A percentile compares a stretch with the other conserved stretches of the same genome.
These are phyloP conservation scores for Tilletia walkeri DNA, from an alignment of 1,284 basidiomycete genomes.

Conservation along the genomic window DNA sequence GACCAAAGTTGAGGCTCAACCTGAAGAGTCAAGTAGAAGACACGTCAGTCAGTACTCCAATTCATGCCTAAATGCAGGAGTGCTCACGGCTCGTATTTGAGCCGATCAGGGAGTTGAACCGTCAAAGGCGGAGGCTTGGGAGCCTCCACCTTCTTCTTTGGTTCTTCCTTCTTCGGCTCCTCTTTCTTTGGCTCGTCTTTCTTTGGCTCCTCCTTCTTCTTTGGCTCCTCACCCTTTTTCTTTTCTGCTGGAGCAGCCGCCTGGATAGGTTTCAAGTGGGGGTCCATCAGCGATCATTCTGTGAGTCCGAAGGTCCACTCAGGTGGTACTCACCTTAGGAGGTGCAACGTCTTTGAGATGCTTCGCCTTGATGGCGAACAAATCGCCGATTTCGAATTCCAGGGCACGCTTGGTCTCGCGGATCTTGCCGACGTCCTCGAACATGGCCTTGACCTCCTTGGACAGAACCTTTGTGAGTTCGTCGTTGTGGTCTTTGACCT, in stretches of 20 bases:
- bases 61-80: background rate
- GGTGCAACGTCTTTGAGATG: slow-evolving; percentile 16
- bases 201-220: slow-evolving; percentile 4
- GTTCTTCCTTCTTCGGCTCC: slow-evolving; percentile 9
- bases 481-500: slow-evolving; percentile 39
- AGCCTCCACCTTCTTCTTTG: slow-evolving; percentile 14
- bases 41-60: slow-evolving; percentile 12
- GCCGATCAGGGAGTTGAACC: slow-evolving; percentile 1
- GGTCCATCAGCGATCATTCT: background rate
- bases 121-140: slow-evolving; percentile 16
- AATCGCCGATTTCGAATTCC: slow-evolving; percentile 45
- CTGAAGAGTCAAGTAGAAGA: background rate
- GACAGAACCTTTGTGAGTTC: slow-evolving; percentile 40
- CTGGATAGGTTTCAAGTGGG: background rate
- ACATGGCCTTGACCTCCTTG: slow-evolving; percentile 41
- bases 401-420: slow-evolving; percentile 41
- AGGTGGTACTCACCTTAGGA: background rate
- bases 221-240: background rate
- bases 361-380: slow-evolving; percentile 41
- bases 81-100: slow-evolving; percentile 17
- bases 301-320: background rate
- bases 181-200: slow-evolving; percentile 14
- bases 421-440: slow-evolving; percentile 50
- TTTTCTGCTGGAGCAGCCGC: background rate
- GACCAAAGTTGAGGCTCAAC: slow-evolving; percentile 14